Percentiles rank a stretch among this genome's conserved stretches.
phyloP scores from a whole-genome alignment of 805 yeast species.

The Teunomyces gatunensis region DNA sequence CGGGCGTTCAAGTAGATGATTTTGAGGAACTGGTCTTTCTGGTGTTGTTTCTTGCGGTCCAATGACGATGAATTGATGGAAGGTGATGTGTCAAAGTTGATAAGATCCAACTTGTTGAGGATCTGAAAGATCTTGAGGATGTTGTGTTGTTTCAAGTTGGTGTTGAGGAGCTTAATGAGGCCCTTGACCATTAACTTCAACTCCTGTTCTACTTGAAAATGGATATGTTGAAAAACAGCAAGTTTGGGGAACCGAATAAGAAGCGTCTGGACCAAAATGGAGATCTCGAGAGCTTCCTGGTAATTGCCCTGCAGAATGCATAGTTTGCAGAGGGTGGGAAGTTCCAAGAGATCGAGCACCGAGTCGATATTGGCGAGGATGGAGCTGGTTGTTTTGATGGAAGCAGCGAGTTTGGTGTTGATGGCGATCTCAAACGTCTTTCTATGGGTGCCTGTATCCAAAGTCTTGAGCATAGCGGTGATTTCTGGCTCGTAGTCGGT shows the following conservation, averaged over 20 bases:
- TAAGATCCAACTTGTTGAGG: slow-evolving; percentile 51
- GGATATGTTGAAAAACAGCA: slow-evolving; percentile 49
- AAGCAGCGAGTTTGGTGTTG: slow-evolving; percentile 19
- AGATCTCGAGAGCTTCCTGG: slow-evolving; percentile 84
- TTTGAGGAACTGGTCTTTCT: slow-evolving; percentile 31
- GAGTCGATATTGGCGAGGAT: slow-evolving; percentile 65
- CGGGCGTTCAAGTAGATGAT: slow-evolving; percentile 67
- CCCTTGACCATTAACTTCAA: slow-evolving; percentile 67
- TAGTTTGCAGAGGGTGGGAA: slow-evolving; percentile 80
- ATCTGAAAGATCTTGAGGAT: slow-evolving; percentile 77
- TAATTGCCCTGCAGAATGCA: slow-evolving; percentile 86
- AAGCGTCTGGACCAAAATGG: slow-evolving; percentile 68
- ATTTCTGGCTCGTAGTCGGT: slow-evolving; percentile 15
- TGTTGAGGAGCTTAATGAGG: slow-evolving; percentile 63
- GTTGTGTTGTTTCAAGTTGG: slow-evolving; percentile 76
- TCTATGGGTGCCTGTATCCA: slow-evolving; percentile 18
- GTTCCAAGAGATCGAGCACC: slow-evolving; percentile 72
- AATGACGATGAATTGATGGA: slow-evolving; percentile 1
- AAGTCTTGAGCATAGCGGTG: slow-evolving; percentile 11
- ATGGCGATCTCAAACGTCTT: slow-evolving; percentile 15
- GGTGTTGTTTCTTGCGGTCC: slow-evolving; percentile 6
- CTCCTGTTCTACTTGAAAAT: slow-evolving; percentile 52
- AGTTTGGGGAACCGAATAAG: slow-evolving; percentile 66
- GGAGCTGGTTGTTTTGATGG: slow-evolving; percentile 24
- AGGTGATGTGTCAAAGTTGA: slow-evolving; percentile 5